Base-by-base conservation (phyloP, 768 basidiomycete genomes). In the Mrakia frigida region DNA sequence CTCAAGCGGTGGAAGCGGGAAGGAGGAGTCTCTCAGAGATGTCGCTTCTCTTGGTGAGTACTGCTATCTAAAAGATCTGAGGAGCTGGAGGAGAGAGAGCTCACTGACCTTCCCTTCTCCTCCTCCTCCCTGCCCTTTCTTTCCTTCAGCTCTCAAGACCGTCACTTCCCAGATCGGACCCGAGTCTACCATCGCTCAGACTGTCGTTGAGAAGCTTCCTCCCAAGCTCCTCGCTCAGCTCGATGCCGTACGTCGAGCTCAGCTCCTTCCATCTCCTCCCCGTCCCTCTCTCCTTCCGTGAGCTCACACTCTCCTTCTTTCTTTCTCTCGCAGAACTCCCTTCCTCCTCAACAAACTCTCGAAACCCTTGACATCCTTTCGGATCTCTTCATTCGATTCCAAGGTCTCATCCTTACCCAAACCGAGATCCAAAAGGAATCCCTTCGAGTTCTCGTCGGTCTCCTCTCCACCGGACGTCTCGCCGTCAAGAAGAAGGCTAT, bases 401-500 rank as follows among this genome's bases (percentile, higher is more conserved):
- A 79, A 10, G 16, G 56, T 10, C 39, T 74, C 39, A 39, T 78
- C 28, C 87, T 85, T 78, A 91, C 89, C 0, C 89, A 91, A 39
- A 90, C 92, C 0, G 92, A 94, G 82, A 89, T 92, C 3, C 86
- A 93, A 52, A 86, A 93, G 56, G 93, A 94, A 82, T 90, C 91
- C 1, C 85, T 96, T 9, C 88, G 90, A 28, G 94, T 93, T 74
- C 87, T 97, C 25, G 82, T 82, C 21, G 83, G 83, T 61, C 80
- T 92, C 41, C 87, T 93, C 65, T 87, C 86, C n/a, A 92, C 91
- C 84, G 81, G 87, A 11, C 90, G 94, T 6, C 88, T 91, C 14
- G 93, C 93, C 0, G 92, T 98, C 73, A 89, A 95, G 70, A 98
- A 98, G 85, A 91, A 94, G 71, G 92, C 93, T 3, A 94, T 98